Evolutionary conservation across 257 asterid genomes (phyloP).

Genomic region (Nicotiana undulata): DNA sequence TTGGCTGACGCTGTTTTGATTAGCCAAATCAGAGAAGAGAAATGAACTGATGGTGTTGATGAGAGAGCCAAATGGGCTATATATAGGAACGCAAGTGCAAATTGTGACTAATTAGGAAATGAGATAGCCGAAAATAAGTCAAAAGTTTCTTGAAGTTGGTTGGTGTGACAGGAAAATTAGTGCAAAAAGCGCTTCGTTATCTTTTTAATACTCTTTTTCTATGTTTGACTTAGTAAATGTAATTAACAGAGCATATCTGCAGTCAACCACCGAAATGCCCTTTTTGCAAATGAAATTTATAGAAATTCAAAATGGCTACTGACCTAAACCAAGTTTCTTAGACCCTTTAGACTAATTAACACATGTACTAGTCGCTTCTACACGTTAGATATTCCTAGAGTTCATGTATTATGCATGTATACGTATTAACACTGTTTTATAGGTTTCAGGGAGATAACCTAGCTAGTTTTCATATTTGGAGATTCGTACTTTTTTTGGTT

Average conservation of each 20-base stretch:
- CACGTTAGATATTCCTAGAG: not conserved
- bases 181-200: not conserved
- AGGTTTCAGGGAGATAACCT: not conserved
- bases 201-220: too few species aligned
- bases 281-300: too few species aligned
- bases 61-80: not conserved
- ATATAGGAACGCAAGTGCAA: constrained; percentile 7
- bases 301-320: not conserved
- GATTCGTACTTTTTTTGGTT: too few species aligned
- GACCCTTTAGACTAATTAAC: not conserved
- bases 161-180: not conserved
- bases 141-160: not conserved
- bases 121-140: not conserved
- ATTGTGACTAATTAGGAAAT: not conserved
- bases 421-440: not conserved
- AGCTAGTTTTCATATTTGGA: not conserved
- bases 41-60: not conserved
- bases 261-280: not conserved
- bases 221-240: not conserved
- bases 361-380: not conserved
- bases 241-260: not conserved
- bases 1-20: not conserved
- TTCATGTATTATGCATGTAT: not conserved
- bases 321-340: not conserved
- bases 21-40: not conserved